Conservation (phyloP, 805 yeast species). For the Saccharomyces mikatae region DNA sequence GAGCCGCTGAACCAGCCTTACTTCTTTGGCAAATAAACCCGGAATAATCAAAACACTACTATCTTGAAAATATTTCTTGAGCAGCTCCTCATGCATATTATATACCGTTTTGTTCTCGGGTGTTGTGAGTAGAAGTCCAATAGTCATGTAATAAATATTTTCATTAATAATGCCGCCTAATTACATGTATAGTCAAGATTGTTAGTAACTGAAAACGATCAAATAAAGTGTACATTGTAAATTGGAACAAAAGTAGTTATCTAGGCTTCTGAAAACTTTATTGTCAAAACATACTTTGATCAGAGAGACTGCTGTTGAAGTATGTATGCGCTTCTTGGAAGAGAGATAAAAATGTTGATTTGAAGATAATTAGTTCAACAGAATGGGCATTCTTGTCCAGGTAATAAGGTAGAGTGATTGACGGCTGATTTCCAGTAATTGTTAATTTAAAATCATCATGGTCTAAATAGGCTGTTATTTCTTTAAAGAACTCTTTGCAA, state of each 20-base stretch:
- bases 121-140: slow-evolving; percentile 31
- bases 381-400: slow-evolving; percentile 5
- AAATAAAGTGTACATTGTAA: neutral
- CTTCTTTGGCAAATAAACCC: slow-evolving; percentile 12
- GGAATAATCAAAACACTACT: slow-evolving; percentile 1
- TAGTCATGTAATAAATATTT: slow-evolving; percentile 20
- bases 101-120: slow-evolving; percentile 32
- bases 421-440: slow-evolving; percentile 15
- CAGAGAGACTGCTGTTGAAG: slow-evolving; percentile 3
- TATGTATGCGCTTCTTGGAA: slow-evolving; percentile 29
- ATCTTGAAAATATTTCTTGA: slow-evolving; percentile 8
- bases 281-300: slow-evolving; percentile 3
- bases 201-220: neutral
- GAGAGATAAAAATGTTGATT: slow-evolving; percentile 21
- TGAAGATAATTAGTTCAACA: slow-evolving; percentile 32
- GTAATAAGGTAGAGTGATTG: slow-evolving; percentile 5
- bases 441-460: slow-evolving; percentile 7
- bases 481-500: slow-evolving; percentile 14
- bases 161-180: neutral
- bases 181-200: neutral
- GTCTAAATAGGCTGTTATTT: slow-evolving; percentile 3
- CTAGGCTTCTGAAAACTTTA: neutral
- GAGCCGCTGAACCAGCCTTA: slow-evolving; percentile 15
- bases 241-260: neutral
- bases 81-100: slow-evolving; percentile 25